Evolutionary conservation across 495 filamentous ascomycete species (phyloP), one percentile per base, ranked within the genome.

Genomic region (Annulohypoxylon bovei): DNA sequence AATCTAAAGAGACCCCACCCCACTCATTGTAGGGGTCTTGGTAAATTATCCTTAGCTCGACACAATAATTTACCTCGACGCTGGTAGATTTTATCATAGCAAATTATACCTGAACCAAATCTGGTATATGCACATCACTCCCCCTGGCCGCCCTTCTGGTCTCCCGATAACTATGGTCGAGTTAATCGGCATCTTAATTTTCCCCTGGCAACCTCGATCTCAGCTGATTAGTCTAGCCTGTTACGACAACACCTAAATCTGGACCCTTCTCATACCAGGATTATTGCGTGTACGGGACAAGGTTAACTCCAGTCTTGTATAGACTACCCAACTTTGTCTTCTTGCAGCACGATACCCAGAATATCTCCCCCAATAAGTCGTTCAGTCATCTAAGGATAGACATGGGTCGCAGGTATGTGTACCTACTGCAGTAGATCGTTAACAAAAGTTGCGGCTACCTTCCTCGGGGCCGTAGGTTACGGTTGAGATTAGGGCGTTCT

Each of bases 1-100:
- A 28, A 27, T 47, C 39, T 67, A 67, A 35, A 56, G 23, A 49
- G 27, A 64, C 69, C 58, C 58, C 37, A n/a, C 39, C 47, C 27
- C 49, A 37, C 35, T 37, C 33, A 18, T 1, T 59, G 37, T 59
- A 20, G 58, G 50, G 46, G 49, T 64, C 60, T 11, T 32, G 39
- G 49, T 35, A 28, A 18, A 65, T 67, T 57, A 47, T 59, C 18
- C 37, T 60, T 49, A 40, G 37, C 44, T 59, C 16, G 37, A 28
- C 14, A 35, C n/a, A n/a, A n/a, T n/a, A n/a, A n/a, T n/a, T 60
- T 49, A 40, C 28, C 44, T 59, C 16, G 37, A 28, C 14, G 33
- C 44, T 52, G 42, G 47, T 18, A 44, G 37, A 52, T 27, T 22
- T 47, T 37, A 67, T 37, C 9, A 64, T 5, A 28, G 39, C 33